Base-by-base conservation (phyloP, 2,329 filamentous ascomycete genomes). In the Parastagonospora nodorum region DNA sequence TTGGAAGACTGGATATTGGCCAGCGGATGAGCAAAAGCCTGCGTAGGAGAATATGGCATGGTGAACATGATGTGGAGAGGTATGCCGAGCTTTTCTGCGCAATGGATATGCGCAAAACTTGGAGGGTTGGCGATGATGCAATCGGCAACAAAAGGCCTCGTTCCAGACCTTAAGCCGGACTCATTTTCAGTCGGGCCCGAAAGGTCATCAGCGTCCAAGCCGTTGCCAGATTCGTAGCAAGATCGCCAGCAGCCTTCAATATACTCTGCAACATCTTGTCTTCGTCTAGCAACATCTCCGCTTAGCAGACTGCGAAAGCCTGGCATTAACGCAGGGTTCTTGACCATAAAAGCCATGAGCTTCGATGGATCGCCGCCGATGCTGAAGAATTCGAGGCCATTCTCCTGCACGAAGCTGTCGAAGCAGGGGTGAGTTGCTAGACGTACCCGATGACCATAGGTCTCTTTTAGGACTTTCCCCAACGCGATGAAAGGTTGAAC, bases 101-200 rank as follows among this genome's bases (percentile, higher is more conserved):
- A 82, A 62, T 90, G 88, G 2, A 90, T 79, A 64, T 91, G 88
- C 0, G 87, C 88, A 71, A 90, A 90, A 64, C 86, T 89, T 0
- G 88, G 88, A 1, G 88, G 88, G 53, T 91, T 91, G 1, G 88
- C 88, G 60, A 91, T 89, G 58, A 91, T 90, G 88, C 57, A 60
- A 72, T 90, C 89, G 0, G 90, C 90, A 32, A 95, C 85, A 66
- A 96, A 96, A 1, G 88, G 89, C n/a, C 53, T 37, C 8, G 14
- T 9, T 37, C 14, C 35, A 19, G 35, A 9, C 14, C 12, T n/a
- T 8, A 16, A 37, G 35, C 35, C 14, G 9, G n/a, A 14, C 35
- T 37, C 35, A 6, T 37, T 19, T 14, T 16, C 14, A n/a, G 14
- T 16, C 19, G 14, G 6, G n/a, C 4, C 14, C 19, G 35, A n/a